Base-by-base conservation (phyloP, 495 filamentous ascomycete species). In the Lentithecium fluviatile region DNA sequence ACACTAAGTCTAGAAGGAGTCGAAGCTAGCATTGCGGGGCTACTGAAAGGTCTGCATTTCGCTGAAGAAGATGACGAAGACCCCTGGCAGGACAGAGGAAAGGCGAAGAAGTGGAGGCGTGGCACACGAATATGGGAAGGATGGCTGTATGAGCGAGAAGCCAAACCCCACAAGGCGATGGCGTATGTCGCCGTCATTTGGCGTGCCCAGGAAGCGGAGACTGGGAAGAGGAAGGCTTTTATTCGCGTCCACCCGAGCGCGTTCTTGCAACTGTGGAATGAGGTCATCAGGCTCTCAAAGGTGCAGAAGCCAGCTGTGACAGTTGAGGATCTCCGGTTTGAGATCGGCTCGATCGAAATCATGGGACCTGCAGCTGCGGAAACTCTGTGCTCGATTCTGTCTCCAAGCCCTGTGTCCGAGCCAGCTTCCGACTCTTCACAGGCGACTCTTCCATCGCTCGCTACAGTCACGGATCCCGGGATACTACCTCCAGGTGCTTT, bases 291-390 rank as follows among this genome's bases (percentile, higher is more conserved):
- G 34, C 68, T 88, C 7, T 80, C 83, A 11, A 92, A 90, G 68
- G 77, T 80, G 46, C 87, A 91, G 69, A 84, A 81, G 29, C 89
- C 90, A 4, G 78, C 77, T 10, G 83, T 93, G 20, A 84, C 83
- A 55, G 70, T 96, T n/a, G 90, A 96, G 69, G 94, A 98, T 69
- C 71, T 98, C 13, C 83, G 94, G 2, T 97, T 90, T 68, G 92
- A 97, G 65, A 87, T 98, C 71, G 94, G 94, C 45, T 96, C 91
- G 69, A 93, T 97, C 50, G 88, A 96, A 62, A 76, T 97, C 53
- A 86, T 82, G 0, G 94, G 94, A 0, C 91, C 94, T 0, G 88
- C 81, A 1, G 88, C 90, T 6, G 91, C 88, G 2, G 91, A 97
- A 71, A 80, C 90, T 2, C 75, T 98, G 2, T 76, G 91, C 21